A percentile compares a stretch with the other conserved stretches of the same genome.
These are phyloP conservation scores for Cutaneotrichosporon dermatis DNA, from an alignment of 1,284 basidiomycete species.

Conservation along the genomic window DNA sequence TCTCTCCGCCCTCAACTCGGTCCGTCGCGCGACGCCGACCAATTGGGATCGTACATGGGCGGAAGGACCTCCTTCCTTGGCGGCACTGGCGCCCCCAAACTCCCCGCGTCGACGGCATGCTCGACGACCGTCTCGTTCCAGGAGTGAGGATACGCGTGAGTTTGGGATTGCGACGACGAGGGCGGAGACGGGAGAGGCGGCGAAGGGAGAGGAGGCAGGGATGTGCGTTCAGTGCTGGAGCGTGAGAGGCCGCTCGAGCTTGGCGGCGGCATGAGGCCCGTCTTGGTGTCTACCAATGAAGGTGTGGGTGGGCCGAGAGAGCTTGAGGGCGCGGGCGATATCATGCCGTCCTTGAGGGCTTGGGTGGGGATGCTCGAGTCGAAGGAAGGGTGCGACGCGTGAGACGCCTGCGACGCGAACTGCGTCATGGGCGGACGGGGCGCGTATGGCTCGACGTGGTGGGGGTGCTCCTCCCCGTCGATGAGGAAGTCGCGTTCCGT, in stretches of 20 bases:
- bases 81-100: not conserved
- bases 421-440: not conserved
- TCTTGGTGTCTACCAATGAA: too few relatives aligned
- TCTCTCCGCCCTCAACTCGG: too few relatives aligned
- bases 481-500: not conserved
- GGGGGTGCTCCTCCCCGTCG: not conserved
- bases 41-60: constrained; percentile 1
- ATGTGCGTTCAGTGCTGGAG: too few relatives aligned
- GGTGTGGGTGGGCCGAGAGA: too few relatives aligned
- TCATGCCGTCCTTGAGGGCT: too few relatives aligned
- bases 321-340: too few relatives aligned
- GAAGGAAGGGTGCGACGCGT: not conserved
- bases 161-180: not conserved
- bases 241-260: too few relatives aligned
- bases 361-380: too few relatives aligned
- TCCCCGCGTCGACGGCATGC: not conserved
- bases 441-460: not conserved
- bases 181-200: too few relatives aligned
- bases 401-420: not conserved
- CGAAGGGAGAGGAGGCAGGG: too few relatives aligned
- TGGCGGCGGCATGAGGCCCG: too few relatives aligned
- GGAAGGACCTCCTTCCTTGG: not conserved
- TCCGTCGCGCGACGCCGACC: not conserved
- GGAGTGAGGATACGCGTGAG: not conserved
- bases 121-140: not conserved